Base-by-base conservation (phyloP, 1,284 basidiomycete species). In the Athelia sp. region DNA sequence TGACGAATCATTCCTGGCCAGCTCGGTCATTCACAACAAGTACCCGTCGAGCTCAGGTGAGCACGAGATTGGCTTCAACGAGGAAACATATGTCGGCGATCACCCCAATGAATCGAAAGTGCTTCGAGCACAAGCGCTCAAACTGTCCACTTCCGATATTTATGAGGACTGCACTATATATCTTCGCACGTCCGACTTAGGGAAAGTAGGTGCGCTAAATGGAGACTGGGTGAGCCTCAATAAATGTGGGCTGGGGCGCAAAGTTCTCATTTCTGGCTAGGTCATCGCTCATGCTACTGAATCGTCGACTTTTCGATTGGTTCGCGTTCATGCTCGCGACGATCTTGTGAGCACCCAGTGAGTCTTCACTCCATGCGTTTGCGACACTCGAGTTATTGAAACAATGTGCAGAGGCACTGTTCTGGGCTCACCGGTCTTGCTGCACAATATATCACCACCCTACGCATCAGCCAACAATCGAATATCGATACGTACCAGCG, bases 221-320 rank as follows among this genome's bases (percentile, higher is more conserved):
- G 90, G 90, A 29, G 92, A 97, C 64, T 96, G 93, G 93, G 93
- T 91, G 59, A 57, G 84, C n/a, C 15, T 40, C 19, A 40, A 9
- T 34, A 17, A 9, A 40, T 40, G 9, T 6, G 15, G 8, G 15
- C 15, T 40, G 9, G 6, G 9, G n/a, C 15, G 19, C 8, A 6
- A 17, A 6, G 6, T 8, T 40, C 15, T 40, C 36, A 40, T 40
- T 9, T 9, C 36, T n/a, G 8, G 19, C 15, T 58, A 59, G 60
- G 61, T 52, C 57, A 54, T 57, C 52, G 64, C 50, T 61, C 65
- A 59, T 18, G 32, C 60, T 50, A 32, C 58, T 21, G 46, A 55
- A 45, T 53, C 58, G 49, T 53, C 59, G 18, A 62, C 61, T 23
- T 65, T 61, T 56, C 71, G 83, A 9, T 69, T 89, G 11, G 80